A percentile compares a stretch with the other conserved stretches of the same genome.
phyloP scores from a whole-genome alignment of 768 basidiomycete genomes.

The Trametes gibbosa region DNA sequence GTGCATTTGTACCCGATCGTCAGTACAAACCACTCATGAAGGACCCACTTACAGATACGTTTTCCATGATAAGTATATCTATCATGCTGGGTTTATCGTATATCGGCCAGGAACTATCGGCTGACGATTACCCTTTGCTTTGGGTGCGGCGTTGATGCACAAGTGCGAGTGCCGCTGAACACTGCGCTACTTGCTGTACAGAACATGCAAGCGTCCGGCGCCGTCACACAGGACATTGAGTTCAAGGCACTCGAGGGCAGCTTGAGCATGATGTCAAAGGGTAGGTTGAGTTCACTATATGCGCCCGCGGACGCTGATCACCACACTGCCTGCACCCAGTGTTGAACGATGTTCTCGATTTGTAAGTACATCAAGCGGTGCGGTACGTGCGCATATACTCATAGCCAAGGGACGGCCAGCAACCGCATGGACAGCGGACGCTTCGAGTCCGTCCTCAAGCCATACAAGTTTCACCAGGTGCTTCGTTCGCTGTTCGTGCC shows the following conservation, averaged over 20 bases:
- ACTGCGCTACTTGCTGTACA: conserved; percentile 86
- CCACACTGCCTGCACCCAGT: conserved; percentile 35
- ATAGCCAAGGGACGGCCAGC: conserved; percentile 33
- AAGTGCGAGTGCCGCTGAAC: conserved; percentile 80
- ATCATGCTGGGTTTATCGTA: too few relatives aligned
- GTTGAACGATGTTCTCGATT: conserved; percentile 78
- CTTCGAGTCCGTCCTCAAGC: conserved; percentile 70
- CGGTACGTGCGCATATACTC: too few relatives aligned
- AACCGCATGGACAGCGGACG: conserved; percentile 86
- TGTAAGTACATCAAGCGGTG: conserved; percentile 42
- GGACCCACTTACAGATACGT: conserved; percentile 50
- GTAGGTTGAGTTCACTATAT: conserved; percentile 31
- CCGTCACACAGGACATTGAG: conserved; percentile 79
- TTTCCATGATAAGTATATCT: conserved; percentile 80
- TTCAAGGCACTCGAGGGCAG: conserved; percentile 82
- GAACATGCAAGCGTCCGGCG: conserved; percentile 82
- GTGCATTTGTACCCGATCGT: conserved; percentile 24
- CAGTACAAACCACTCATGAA: too few relatives aligned
- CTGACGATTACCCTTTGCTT: not conserved
- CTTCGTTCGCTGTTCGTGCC: conserved; percentile 74
- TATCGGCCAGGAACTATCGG: too few relatives aligned
- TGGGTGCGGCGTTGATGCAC: conserved; percentile 31
- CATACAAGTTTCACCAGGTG: conserved; percentile 76
- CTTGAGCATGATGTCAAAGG: conserved; percentile 87
- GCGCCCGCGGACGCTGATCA: not conserved